These are phyloP conservation scores for Suillus americanus DNA, from an alignment of 768 basidiomycete species.

Conservation along the genomic window DNA sequence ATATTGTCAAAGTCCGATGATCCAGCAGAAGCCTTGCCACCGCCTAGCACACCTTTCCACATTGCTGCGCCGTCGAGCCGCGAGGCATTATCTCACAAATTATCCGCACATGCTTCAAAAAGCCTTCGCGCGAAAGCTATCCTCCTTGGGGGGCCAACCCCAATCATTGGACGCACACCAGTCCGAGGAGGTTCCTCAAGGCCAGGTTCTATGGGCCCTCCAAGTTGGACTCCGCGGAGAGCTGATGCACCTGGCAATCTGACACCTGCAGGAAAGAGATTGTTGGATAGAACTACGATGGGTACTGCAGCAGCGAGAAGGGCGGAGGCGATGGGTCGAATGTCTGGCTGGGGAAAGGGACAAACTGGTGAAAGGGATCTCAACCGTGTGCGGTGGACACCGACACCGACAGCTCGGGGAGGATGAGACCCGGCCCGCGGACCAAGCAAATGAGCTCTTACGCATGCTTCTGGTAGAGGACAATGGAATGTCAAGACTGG, in stretches of 20 bases:
- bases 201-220: conserved; percentile 74
- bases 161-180: conserved; percentile 28
- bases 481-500: neutral
- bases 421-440: conserved; percentile 23
- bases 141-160: conserved; percentile 45
- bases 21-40: conserved; percentile 39
- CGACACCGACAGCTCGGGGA: conserved; percentile 55
- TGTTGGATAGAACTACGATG: conserved; percentile 73
- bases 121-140: conserved; percentile 78
- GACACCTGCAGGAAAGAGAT: conserved; percentile 81
- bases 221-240: conserved; percentile 74
- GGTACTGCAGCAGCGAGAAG: conserved; percentile 61
- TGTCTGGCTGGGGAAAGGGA: conserved; percentile 53
- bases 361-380: conserved; percentile 60
- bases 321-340: conserved; percentile 64
- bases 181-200: conserved; percentile 31
- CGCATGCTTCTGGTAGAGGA: neutral
- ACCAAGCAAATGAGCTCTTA: conserved; percentile 13
- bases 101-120: conserved; percentile 81
- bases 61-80: conserved; percentile 76
- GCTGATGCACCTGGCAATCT: conserved; percentile 71
- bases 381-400: conserved; percentile 74
- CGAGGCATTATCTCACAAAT: conserved; percentile 76
- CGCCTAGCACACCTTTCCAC: conserved; percentile 69
- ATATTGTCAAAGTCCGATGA: conserved; percentile 69